phyloP scores from a whole-genome alignment of 441 rosid species.

The Melianthus villosus region DNA sequence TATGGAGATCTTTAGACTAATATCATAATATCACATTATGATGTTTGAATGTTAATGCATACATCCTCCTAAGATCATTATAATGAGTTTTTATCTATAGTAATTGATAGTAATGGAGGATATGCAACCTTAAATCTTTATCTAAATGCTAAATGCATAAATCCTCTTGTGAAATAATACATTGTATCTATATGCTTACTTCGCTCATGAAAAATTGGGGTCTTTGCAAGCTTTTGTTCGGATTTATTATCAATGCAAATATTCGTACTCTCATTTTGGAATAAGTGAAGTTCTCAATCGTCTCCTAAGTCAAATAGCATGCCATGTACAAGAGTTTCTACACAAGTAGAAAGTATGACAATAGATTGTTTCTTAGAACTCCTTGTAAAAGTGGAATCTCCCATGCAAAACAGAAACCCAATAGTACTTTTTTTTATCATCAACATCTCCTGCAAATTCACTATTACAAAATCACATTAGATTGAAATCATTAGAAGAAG shows the following conservation, averaged over 20 bases:
- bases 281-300: neutral
- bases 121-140: too few species aligned
- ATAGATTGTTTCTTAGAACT: too few species aligned
- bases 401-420: neutral
- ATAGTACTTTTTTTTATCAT: neutral
- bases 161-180: slow-evolving; percentile 2
- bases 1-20: too few species aligned
- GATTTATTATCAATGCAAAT: slow-evolving; percentile 3
- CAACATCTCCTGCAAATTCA: neutral
- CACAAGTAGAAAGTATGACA: neutral
- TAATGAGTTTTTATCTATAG: too few species aligned
- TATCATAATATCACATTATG: too few species aligned
- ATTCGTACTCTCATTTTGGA: neutral
- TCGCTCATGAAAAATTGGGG: slow-evolving; percentile 1
- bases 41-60: too few species aligned
- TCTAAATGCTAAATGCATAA: too few species aligned
- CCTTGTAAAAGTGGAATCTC: neutral
- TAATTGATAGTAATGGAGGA: too few species aligned
- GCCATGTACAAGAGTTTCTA: neutral
- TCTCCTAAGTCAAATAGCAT: slow-evolving; percentile 1
- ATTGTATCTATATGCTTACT: slow-evolving; percentile 4
- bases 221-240: neutral
- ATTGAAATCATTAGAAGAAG: neutral
- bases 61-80: too few species aligned
- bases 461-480: neutral